Evolutionary conservation across 148 eudicot genomes (phyloP).

Genomic region (Diospyros lotus): DNA sequence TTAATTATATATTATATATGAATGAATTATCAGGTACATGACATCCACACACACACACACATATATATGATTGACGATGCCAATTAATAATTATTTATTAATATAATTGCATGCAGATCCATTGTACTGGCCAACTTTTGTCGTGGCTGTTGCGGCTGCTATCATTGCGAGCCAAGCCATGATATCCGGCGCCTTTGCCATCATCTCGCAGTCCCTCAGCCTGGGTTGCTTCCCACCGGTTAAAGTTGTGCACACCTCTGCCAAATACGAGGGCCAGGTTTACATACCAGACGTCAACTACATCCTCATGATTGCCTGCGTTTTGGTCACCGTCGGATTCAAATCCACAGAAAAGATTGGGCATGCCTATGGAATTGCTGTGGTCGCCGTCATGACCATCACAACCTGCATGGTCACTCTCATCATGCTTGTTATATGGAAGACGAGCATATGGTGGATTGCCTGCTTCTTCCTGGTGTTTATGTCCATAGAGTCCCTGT

Average conservation of each 20-base stretch:
- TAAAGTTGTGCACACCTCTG: conserved; percentile 69
- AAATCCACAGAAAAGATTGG: conserved; percentile 59
- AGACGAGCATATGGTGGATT: conserved; percentile 34
- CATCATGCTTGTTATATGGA: conserved; percentile 53
- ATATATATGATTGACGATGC: too few relatives aligned
- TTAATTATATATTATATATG: too few relatives aligned
- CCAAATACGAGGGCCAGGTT: conserved; percentile 64
- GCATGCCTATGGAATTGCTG: conserved; percentile 71
- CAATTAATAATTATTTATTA: neutral
- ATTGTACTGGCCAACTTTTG: conserved; percentile 73
- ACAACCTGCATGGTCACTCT: conserved; percentile 44
- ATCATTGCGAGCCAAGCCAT: conserved; percentile 90
- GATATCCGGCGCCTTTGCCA: conserved; percentile 63
- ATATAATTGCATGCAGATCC: conserved; percentile 25
- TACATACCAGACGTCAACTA: conserved; percentile 81
- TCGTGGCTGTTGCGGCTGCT: conserved; percentile 60
- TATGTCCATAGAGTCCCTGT: conserved; percentile 28
- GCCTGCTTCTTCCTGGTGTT: conserved; percentile 29
- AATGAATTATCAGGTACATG: too few relatives aligned
- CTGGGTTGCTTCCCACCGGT: conserved; percentile 75
- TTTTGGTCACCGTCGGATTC: conserved; percentile 51
- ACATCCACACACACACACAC: too few relatives aligned
- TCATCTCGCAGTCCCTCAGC: conserved; percentile 57
- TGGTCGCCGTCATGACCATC: conserved; percentile 43
- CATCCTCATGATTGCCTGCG: conserved; percentile 58